phyloP scores from a whole-genome alignment of 1,284 basidiomycete species.

The Cryptococcus amylolentus region DNA sequence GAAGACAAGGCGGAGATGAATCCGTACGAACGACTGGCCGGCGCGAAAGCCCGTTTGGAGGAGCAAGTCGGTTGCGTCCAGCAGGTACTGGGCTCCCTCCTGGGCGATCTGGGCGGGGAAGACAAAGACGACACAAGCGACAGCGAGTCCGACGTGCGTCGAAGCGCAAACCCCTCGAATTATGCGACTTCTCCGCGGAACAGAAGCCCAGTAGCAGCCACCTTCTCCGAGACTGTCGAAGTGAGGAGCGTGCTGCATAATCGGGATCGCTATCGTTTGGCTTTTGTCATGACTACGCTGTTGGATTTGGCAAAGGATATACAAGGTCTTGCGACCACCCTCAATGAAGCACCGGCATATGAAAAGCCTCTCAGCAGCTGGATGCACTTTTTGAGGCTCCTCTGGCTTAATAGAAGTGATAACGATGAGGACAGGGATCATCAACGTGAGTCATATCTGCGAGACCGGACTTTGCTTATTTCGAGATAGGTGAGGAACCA shows the following conservation, averaged over 20 bases:
- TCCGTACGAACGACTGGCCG: not conserved
- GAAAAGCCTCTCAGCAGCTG: conserved; percentile 8
- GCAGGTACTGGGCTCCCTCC: conserved; percentile 3
- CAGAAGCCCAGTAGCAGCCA: not conserved
- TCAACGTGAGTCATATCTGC: not conserved
- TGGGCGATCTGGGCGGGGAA: conserved; percentile 4
- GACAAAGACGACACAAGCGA: not conserved
- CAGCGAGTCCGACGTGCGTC: too few relatives aligned
- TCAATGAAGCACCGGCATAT: conserved; percentile 4
- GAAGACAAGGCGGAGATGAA: not conserved
- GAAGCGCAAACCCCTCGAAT: too few relatives aligned
- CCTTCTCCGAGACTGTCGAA: conserved; percentile 9
- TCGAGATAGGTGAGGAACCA: conserved; percentile 4
- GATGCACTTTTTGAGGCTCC: conserved; percentile 6
- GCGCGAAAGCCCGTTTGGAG: conserved; percentile 5
- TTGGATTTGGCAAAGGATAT: conserved; percentile 41
- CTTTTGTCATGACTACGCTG: conserved; percentile 45
- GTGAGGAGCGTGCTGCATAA: conserved; percentile 20
- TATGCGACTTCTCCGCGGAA: too few relatives aligned
- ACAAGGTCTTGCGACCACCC: conserved; percentile 15
- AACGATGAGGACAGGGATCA: not conserved
- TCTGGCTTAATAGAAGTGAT: conserved; percentile 7
- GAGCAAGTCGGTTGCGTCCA: conserved; percentile 9
- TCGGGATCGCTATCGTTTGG: conserved; percentile 40
- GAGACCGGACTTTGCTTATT: too few relatives aligned